Evolutionary conservation across 73 alveolate species (phyloP), one percentile per base, ranked within the genome.

Genomic region (Symbiodinium natans): DNA sequence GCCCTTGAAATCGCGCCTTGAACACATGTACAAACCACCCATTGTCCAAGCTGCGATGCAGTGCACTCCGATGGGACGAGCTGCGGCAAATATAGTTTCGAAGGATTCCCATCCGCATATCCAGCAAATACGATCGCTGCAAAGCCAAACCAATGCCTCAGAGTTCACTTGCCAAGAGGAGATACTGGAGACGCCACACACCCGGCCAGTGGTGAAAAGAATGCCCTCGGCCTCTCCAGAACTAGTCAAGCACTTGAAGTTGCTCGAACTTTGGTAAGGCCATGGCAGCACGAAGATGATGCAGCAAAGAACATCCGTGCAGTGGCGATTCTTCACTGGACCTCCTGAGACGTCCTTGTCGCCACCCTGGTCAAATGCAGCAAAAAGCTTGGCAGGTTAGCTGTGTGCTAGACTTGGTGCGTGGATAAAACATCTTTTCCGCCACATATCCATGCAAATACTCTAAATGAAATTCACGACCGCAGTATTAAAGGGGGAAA

Each of bases 221-320:
- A n/a, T n/a, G n/a, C n/a, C n/a, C n/a, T n/a, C n/a, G n/a, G n/a
- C n/a, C n/a, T n/a, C n/a, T n/a, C n/a, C n/a, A n/a, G n/a, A n/a
- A n/a, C n/a, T n/a, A n/a, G n/a, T n/a, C n/a, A n/a, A n/a, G n/a
- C n/a, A n/a, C n/a, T n/a, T n/a, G n/a, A n/a, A n/a, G n/a, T n/a
- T n/a, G n/a, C n/a, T n/a, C 59, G 59, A 13, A 13, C 59, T 46
- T 46, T 8, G 2, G 39, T 19, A 36, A 77, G 85, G 33, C 33
- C 38, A 56, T 25, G 21, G 54, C 95, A 88, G 39, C 25, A 99
- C 41, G 92, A 99, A 99, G 95, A 99, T 89, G 92, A 99, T 97
- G 92, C 99, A 99, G 99, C 99, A 99, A 52, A 99, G 59, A 74
- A 99, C 71, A 99, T 99, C 99, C 19, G 99, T 99, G 98, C 99